Evolutionary conservation across 148 eudicot genomes (phyloP), one percentile per base, ranked within the genome.

Genomic region (Pouteria glomerata): DNA sequence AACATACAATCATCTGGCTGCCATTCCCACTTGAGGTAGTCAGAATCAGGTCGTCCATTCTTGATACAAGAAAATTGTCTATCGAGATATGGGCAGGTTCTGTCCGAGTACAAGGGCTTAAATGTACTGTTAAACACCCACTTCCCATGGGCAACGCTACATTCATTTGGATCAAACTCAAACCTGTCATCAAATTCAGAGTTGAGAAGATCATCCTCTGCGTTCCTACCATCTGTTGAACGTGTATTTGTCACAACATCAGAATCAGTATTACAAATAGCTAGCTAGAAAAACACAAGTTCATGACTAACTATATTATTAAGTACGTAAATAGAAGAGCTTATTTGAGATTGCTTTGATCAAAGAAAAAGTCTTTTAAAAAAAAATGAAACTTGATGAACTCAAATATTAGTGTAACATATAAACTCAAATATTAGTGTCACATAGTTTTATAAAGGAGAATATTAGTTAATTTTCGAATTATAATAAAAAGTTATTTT

Each of bases 1-100:
- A 95, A 77, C n/a, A 73, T 79, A 72, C 99, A 95, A 52, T 90
- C 96, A 66, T 89, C 89, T 0, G 92, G 99, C 59, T 89, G 90
- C 99, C 99, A 95, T 21, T 90, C 86, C 99, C 99, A 95, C 45
- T 86, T 69, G 11, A 63, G 84, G 63, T 95, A 95, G 62, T 78
- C 85, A 0, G 88, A 81, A 74, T 95, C 97, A 1, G 73, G 82
- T 3, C 96, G 82, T 18, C 99, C 99, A 27, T 95, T 95, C 67
- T 80, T 86, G 1, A 60, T 79, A 71, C 99, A 95, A 11, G 94
- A 76, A 68, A 89, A 85, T 78, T 95, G 97, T 69, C 77, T 81
- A 53, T 95, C 99, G 11, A 95, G 29, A 44, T 86, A 95, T 0
- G 89, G 88, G 72, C 99, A 95, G 1, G 77, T 84, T 70, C 42